Evolutionary conservation across 2,329 filamentous ascomycete species (phyloP).

Genomic region (Aspergillus uvarum): DNA sequence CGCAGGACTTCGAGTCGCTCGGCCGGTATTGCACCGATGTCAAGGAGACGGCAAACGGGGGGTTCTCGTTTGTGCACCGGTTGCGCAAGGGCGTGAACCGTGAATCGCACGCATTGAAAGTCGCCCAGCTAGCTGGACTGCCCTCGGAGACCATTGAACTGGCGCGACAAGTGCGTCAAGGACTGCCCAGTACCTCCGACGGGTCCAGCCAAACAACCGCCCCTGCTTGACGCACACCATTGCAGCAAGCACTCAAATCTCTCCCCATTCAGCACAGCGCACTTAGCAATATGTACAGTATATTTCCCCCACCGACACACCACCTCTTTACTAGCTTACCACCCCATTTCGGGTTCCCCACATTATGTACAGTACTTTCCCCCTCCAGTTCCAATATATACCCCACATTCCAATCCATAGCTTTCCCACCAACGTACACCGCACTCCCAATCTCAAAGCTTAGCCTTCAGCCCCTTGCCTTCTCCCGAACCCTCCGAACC

Average conservation of each 20-base stretch:
- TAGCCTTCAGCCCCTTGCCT: not conserved
- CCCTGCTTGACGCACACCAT: not conserved
- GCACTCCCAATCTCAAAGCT: slow-evolving; percentile 1
- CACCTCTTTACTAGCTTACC: no score
- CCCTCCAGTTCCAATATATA: not conserved
- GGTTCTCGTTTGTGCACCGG: slow-evolving; percentile 82
- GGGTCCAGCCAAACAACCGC: not conserved
- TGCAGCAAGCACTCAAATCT: not conserved
- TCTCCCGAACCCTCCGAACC: no score
- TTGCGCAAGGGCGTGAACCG: slow-evolving; percentile 79
- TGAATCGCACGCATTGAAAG: slow-evolving; percentile 87
- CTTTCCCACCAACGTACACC: not conserved
- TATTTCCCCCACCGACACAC: no score
- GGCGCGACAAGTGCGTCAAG: slow-evolving; percentile 59
- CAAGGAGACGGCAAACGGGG: slow-evolving; percentile 66
- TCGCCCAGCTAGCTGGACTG: slow-evolving; percentile 82
- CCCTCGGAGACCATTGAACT: slow-evolving; percentile 70
- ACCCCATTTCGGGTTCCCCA: not conserved
- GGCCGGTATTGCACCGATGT: slow-evolving; percentile 88
- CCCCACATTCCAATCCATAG: not conserved
- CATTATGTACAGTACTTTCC: not conserved
- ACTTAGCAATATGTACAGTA: no score
- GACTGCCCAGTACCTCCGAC: not conserved
- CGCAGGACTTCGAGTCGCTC: slow-evolving; percentile 57
- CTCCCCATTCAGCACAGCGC: not conserved